These are phyloP conservation scores for Volvox reticuliferus DNA, from an alignment of 139 green algal genomes.

Conservation along the genomic window DNA sequence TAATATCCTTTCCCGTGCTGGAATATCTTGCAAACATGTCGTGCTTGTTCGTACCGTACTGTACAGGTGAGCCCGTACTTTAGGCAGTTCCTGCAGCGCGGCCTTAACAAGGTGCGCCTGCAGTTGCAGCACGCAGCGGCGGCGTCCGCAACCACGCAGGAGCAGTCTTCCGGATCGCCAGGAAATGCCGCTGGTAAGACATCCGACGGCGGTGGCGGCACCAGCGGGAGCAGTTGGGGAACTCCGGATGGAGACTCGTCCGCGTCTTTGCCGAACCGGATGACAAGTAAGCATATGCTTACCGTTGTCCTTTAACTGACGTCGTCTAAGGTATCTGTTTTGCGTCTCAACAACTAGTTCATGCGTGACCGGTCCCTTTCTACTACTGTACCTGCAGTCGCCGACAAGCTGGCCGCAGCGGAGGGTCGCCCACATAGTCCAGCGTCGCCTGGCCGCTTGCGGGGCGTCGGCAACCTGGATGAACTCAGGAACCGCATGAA, in stretches of 20 bases:
- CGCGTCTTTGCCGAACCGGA: background rate
- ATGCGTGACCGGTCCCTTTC: no score
- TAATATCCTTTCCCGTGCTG: no score
- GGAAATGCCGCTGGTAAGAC: background rate
- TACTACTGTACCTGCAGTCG: background rate
- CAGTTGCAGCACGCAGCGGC: constrained; percentile 15
- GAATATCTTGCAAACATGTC: no score
- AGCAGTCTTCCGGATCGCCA: background rate
- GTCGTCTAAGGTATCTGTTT: no score
- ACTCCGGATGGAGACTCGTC: constrained; percentile 27
- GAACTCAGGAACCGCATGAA: constrained; percentile 46
- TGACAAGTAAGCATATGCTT: background rate
- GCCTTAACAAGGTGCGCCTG: constrained; percentile 33
- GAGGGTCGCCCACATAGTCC: constrained; percentile 31
- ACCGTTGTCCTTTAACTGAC: no score
- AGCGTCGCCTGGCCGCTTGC: constrained; percentile 27
- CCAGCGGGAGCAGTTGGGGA: constrained; percentile 39
- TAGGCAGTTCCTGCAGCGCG: constrained; percentile 39
- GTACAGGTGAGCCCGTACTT: constrained; percentile 41
- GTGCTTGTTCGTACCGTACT: no score
- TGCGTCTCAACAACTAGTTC: no score
- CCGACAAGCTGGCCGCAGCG: constrained; percentile 36
- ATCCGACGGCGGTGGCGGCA: constrained; percentile 8
- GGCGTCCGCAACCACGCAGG: background rate
- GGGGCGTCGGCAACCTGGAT: constrained; percentile 43